Percentiles rank a stretch among this genome's conserved stretches.
Evolutionary conservation across 148 eudicot genomes (phyloP).

Genomic region (Persicaria maculosa): DNA sequence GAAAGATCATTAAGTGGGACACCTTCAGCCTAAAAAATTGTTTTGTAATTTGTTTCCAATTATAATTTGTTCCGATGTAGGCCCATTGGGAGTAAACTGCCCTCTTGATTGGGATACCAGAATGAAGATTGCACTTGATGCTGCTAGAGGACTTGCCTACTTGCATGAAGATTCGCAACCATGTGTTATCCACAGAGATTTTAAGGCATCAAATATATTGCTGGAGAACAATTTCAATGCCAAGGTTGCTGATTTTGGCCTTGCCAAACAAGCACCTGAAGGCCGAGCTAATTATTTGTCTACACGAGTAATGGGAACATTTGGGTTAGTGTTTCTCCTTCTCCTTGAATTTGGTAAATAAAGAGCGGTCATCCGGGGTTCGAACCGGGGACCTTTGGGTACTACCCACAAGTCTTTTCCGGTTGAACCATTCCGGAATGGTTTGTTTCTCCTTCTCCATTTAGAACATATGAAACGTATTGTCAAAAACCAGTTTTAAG

Average conservation of each 20-base stretch:
- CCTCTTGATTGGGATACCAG: conserved; percentile 94
- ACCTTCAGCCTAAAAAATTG: background rate
- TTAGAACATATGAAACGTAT: background rate
- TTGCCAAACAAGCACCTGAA: conserved; percentile 94
- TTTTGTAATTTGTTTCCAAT: background rate
- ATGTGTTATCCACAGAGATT: conserved; percentile 93
- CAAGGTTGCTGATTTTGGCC: conserved; percentile 97
- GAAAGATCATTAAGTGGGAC: background rate
- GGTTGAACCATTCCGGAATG: no score
- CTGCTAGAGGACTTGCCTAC: conserved; percentile 96
- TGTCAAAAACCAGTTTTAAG: background rate
- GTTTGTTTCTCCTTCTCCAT: background rate
- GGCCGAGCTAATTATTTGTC: conserved; percentile 74
- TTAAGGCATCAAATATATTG: conserved; percentile 86
- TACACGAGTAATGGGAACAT: conserved; percentile 96
- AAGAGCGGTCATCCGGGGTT: no score
- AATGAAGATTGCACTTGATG: conserved; percentile 97
- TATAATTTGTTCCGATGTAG: conserved; percentile 26
- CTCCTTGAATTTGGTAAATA: no score
- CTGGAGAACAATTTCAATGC: conserved; percentile 86
- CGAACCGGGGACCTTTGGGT: no score
- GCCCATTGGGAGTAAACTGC: conserved; percentile 78
- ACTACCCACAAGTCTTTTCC: no score
- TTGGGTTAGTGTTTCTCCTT: conserved; percentile 53
- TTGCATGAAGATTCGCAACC: conserved; percentile 97